Evolutionary conservation across 2,329 filamentous ascomycete genomes (phyloP).

Genomic region (Sporothrix luriei): DNA sequence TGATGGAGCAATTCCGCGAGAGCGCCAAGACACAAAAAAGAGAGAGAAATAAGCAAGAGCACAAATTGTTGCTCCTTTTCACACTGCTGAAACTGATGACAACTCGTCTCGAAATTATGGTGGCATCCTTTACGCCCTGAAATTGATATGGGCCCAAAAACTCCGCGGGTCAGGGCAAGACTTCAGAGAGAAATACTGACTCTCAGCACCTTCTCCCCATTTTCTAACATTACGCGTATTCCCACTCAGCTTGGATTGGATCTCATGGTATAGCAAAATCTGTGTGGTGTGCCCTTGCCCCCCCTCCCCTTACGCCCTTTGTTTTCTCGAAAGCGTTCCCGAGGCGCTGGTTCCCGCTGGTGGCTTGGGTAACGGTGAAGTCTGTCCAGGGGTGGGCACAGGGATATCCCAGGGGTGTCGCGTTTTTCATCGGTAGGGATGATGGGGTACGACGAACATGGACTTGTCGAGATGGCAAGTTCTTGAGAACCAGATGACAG

Average conservation of each 20-base stretch:
- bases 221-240: neutral
- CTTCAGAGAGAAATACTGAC: constrained; percentile 17
- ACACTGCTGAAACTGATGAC: constrained; percentile 20
- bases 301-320: constrained; percentile 20
- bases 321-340: constrained; percentile 30
- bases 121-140: constrained; percentile 8
- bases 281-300: constrained; percentile 18
- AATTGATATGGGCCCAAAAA: neutral
- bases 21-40: no score
- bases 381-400: constrained; percentile 26
- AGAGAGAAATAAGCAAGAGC: neutral
- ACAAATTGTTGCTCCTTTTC: neutral
- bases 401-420: constrained; percentile 25
- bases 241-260: neutral
- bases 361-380: constrained; percentile 23
- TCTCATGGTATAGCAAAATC: neutral
- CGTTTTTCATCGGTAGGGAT: constrained; percentile 22
- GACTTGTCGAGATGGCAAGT: neutral
- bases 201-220: constrained; percentile 4
- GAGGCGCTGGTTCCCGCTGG: constrained; percentile 32
- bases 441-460: constrained; percentile 4
- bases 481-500: no score
- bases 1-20: neutral
- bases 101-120: constrained; percentile 21
- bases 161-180: neutral